Evolutionary conservation across 768 basidiomycete species (phyloP).

Genomic region (Kwoniella newhampshirensis): DNA sequence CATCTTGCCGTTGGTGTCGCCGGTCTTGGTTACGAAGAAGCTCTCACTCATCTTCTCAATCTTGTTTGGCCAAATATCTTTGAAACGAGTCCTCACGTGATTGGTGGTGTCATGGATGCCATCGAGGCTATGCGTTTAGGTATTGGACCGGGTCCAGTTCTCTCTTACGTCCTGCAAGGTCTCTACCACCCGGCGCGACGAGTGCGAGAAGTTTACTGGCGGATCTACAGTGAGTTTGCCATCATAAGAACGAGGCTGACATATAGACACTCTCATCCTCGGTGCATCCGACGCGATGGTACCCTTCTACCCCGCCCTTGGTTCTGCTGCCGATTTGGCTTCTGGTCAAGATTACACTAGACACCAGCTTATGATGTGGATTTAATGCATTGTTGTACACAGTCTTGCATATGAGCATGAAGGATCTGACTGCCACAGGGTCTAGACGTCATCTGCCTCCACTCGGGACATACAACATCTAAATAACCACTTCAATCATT

Average conservation of each 20-base stretch:
- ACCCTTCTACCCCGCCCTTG: conserved; percentile 88
- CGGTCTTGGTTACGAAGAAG: conserved; percentile 95
- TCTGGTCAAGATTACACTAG: conserved; percentile 48
- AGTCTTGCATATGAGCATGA: no score
- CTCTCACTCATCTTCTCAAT: conserved; percentile 96
- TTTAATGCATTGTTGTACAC: conserved; percentile 18
- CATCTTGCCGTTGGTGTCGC: conserved; percentile 95
- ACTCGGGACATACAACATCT: no score
- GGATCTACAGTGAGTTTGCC: conserved; percentile 75
- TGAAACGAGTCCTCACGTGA: conserved; percentile 96
- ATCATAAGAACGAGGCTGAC: conserved; percentile 17
- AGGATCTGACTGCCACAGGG: no score
- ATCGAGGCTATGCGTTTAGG: conserved; percentile 97
- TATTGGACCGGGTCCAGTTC: conserved; percentile 84
- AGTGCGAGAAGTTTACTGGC: conserved; percentile 97
- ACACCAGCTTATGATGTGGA: conserved; percentile 47
- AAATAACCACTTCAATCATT: no score
- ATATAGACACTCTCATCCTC: conserved; percentile 64
- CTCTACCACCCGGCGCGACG: conserved; percentile 96
- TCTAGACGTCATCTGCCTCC: no score
- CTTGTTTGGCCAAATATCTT: conserved; percentile 99
- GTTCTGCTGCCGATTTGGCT: conserved; percentile 73
- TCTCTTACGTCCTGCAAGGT: conserved; percentile 91
- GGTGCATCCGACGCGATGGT: conserved; percentile 89
- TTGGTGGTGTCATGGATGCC: conserved; percentile 96